Conservation (phyloP, 257 asterid genomes). For the Rauvolfia tetraphylla region DNA sequence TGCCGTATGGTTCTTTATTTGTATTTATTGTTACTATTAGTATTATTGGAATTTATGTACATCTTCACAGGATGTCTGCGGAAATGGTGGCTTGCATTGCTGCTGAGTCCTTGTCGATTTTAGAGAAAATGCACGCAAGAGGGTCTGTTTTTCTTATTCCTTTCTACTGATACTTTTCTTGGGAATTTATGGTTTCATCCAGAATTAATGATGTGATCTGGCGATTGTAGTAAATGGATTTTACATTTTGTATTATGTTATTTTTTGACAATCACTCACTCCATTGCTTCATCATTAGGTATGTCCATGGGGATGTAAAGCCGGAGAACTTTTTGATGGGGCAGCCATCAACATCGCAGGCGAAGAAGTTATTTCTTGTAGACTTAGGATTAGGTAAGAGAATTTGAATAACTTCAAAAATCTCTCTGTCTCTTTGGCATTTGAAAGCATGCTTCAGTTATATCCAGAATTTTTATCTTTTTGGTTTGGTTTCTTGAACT, state of each 20-base stretch:
- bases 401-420: background rate
- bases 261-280: slow-evolving; percentile 7
- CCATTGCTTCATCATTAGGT: slow-evolving; percentile 17
- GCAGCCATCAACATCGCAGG: slow-evolving; percentile 42
- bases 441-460: background rate
- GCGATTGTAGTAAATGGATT: background rate
- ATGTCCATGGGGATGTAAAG: slow-evolving; percentile 52
- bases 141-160: slow-evolving; percentile 27
- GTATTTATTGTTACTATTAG: background rate
- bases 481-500: background rate
- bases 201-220: background rate
- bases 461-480: background rate
- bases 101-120: slow-evolving; percentile 40
- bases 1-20: background rate
- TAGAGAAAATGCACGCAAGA: slow-evolving; percentile 43
- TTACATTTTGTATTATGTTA: slow-evolving; percentile 2
- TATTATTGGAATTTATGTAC: slow-evolving; percentile 1
- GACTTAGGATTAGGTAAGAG: slow-evolving; percentile 46
- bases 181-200: background rate
- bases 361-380: slow-evolving; percentile 50
- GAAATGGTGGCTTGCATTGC: slow-evolving; percentile 56
- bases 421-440: background rate
- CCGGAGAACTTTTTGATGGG: slow-evolving; percentile 53
- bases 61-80: slow-evolving; percentile 35
- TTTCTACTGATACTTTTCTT: background rate